Percentiles rank a stretch among this genome's conserved stretches.
These are phyloP conservation scores for Solanum virginianum DNA, from an alignment of 257 asterid species.

Conservation along the genomic window DNA sequence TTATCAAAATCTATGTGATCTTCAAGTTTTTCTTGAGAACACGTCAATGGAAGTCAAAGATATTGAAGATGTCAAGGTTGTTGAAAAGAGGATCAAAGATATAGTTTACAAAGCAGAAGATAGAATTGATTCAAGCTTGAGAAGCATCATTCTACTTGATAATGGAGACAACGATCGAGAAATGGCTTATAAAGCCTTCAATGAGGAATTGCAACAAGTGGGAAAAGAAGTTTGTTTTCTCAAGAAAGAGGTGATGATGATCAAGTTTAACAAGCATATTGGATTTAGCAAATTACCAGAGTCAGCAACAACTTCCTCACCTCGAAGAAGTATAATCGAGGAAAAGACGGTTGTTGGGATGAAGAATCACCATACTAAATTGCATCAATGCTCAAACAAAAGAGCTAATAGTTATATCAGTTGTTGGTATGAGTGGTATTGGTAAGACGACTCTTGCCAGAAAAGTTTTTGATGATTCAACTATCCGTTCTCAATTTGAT, in stretches of 20 bases:
- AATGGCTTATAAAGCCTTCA: neutral
- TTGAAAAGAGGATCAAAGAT: constrained; percentile 4
- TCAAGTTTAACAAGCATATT: neutral
- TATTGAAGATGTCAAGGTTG: neutral
- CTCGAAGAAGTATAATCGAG: neutral
- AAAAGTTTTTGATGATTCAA: neutral
- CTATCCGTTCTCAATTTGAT: neutral
- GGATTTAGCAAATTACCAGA: neutral
- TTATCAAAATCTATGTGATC: neutral
- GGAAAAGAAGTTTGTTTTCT: neutral
- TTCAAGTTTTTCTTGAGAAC: neutral
- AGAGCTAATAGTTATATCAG: neutral
- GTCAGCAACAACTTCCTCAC: neutral
- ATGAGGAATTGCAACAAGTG: neutral
- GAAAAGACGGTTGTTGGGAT: neutral
- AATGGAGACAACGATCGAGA: neutral
- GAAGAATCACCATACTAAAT: neutral
- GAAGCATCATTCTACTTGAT: neutral
- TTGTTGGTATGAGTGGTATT: neutral
- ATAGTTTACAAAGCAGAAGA: constrained; percentile 4
- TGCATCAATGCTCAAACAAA: neutral
- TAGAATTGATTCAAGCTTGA: neutral
- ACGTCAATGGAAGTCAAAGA: neutral
- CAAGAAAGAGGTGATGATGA: neutral
- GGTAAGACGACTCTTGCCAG: neutral